Percentiles rank a stretch among this genome's conserved stretches.
Conservation (phyloP, 1,284 basidiomycete genomes). For the Trametes sp. region DNA sequence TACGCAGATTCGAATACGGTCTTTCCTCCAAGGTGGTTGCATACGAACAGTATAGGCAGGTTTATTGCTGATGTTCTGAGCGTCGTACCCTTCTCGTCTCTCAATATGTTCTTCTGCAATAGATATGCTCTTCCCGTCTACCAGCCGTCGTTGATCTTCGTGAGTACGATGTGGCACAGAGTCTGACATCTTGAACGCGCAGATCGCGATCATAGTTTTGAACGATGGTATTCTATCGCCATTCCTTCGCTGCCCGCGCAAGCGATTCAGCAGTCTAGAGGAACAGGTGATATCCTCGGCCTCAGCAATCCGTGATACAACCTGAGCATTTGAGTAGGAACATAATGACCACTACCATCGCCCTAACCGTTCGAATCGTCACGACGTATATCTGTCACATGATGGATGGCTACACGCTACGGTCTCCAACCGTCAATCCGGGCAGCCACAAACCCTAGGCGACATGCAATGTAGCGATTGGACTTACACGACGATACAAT, state of each 20-base stretch:
- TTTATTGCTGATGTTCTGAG: constrained; percentile 37
- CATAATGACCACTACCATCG: neutral
- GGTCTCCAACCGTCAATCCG: too few species aligned
- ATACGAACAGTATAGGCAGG: constrained; percentile 40
- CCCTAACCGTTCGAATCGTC: neutral
- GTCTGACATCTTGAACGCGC: constrained; percentile 9
- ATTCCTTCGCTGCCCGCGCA: neutral
- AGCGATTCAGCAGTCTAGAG: neutral
- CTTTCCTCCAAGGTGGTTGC: constrained; percentile 22
- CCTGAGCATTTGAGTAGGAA: constrained; percentile 1
- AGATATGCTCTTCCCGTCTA: constrained; percentile 30
- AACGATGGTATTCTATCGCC: neutral
- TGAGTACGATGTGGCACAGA: constrained; percentile 15
- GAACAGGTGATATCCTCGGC: neutral
- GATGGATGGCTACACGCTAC: too few species aligned
- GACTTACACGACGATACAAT: neutral
- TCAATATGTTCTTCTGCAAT: constrained; percentile 38
- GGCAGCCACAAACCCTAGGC: too few species aligned
- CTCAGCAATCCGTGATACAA: neutral
- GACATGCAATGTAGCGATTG: neutral
- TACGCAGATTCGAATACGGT: constrained; percentile 34
- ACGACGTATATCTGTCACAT: too few species aligned
- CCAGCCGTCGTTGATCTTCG: neutral
- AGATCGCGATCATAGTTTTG: constrained; percentile 4
- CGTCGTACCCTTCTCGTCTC: constrained; percentile 31